Base-by-base conservation (phyloP, 2,329 filamentous ascomycete genomes). In the Lachnellula arida region DNA sequence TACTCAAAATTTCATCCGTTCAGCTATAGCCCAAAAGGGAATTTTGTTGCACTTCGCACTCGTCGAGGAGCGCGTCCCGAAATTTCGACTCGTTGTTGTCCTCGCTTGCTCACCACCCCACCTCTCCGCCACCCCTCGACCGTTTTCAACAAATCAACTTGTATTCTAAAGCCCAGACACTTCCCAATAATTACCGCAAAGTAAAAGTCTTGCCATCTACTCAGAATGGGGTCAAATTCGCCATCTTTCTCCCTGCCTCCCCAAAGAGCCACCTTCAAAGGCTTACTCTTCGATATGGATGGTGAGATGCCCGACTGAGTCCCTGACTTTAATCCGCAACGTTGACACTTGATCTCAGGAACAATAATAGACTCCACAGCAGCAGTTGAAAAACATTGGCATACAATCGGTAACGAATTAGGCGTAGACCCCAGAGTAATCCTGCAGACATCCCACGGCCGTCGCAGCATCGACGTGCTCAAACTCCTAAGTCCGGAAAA, bases 361-460 rank as follows among this genome's bases (percentile, higher is more conserved):
- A 92, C 89, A 17, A 88, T 93, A 61, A 91, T 93, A 66, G 89
- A 93, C 70, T 91, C 87, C 15, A 93, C 89, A 2, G 76, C 79
- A 19, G 89, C 89, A 8, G 86, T 94, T 42, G 79, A 84, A 51
- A 90, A 90, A 73, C 85, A 91, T 70, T 94, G 89, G 89, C 75
- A 86, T 55, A 77, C 77, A 65, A 81, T 92, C 62, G 92, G 88
- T 49, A 79, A 81, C 9, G 89, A 96, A 70, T 87, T 97, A 66
- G 89, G 89, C 23, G 86, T 97, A 22, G 84, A 90, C 62, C 89
- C 90, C n/a, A 79, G 86, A 48, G 82, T 87, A 46, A 97, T 99
- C 65, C 81, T 97, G 25, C 81, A 90, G 66, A 96, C 91, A 9
- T 96, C 91, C 5, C 94, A 99, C 73, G 94, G 94, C 59, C 84